Percentiles rank a stretch among this genome's conserved stretches.
phyloP scores from a whole-genome alignment of 2,329 filamentous ascomycete species.

The Chrysoporthe austroafricana region DNA sequence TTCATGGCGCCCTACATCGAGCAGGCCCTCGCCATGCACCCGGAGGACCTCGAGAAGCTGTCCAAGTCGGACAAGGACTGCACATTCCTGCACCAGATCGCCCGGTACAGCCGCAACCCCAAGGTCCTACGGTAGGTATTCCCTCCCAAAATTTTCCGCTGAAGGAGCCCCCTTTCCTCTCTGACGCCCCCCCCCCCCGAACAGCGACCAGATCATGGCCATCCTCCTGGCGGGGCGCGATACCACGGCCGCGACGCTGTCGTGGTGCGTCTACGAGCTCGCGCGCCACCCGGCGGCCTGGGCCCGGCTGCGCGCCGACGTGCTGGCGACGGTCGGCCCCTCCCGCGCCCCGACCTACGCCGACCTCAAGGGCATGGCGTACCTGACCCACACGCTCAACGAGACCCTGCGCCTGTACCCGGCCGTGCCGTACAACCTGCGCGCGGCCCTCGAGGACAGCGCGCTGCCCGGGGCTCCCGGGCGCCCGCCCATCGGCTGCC shows the following conservation, averaged over 20 bases:
- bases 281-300: slow-evolving; percentile 42
- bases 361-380: slow-evolving; percentile 52
- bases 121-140: slow-evolving; percentile 59
- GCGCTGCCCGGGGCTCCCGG: slow-evolving; percentile 32
- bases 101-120: slow-evolving; percentile 65
- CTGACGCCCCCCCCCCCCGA: not conserved
- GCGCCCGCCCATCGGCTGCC: slow-evolving; percentile 33
- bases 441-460: slow-evolving; percentile 35
- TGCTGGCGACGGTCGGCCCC: slow-evolving; percentile 36
- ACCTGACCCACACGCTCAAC: slow-evolving; percentile 53
- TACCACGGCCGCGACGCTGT: slow-evolving; percentile 53
- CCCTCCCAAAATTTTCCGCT: no score
- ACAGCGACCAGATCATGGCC: slow-evolving; percentile 70
- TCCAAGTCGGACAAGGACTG: slow-evolving; percentile 68
- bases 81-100: slow-evolving; percentile 79
- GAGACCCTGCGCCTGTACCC: slow-evolving; percentile 37
- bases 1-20: slow-evolving; percentile 75
- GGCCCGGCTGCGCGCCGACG: slow-evolving; percentile 42
- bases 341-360: slow-evolving; percentile 50
- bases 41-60: slow-evolving; percentile 69
- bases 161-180: no score
- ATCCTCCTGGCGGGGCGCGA: slow-evolving; percentile 74
- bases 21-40: slow-evolving; percentile 63
- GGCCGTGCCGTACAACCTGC: slow-evolving; percentile 36
- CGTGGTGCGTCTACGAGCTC: slow-evolving; percentile 45